Conservation (phyloP, 345 rosid species). For the Zanthoxylum bungeanum region DNA sequence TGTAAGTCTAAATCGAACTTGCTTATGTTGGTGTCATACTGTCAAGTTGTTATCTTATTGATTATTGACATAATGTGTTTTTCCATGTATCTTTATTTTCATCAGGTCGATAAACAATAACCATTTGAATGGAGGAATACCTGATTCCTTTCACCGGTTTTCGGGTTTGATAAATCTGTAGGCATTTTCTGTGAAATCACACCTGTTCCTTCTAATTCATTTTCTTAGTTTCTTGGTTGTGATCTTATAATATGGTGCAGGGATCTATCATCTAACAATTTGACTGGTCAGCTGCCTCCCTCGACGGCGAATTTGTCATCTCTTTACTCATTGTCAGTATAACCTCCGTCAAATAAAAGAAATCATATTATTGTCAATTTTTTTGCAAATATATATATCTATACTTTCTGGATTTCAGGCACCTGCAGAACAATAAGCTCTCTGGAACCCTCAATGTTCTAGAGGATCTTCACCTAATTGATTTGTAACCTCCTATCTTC, state of each 20-base stretch:
- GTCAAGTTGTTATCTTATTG: neutral
- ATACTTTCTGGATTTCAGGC: constrained; percentile 41
- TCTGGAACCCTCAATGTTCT: constrained; percentile 69
- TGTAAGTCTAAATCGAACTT: constrained; percentile 43
- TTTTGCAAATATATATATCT: neutral
- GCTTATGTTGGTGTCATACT: neutral
- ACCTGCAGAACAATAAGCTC: constrained; percentile 79
- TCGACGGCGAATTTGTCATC: constrained; percentile 66
- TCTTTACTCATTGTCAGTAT: constrained; percentile 69
- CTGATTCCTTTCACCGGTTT: constrained; percentile 65
- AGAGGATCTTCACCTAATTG: constrained; percentile 67
- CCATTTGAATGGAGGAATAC: constrained; percentile 60
- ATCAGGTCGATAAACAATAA: constrained; percentile 71
- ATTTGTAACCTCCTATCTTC: constrained; percentile 45
- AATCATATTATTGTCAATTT: neutral
- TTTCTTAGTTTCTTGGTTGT: constrained; percentile 21
- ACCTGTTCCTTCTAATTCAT: neutral
- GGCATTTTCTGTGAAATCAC: constrained; percentile 6
- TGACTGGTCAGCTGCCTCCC: constrained; percentile 69
- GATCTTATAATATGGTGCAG: constrained; percentile 34
- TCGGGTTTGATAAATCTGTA: constrained; percentile 60
- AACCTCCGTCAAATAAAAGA: constrained; percentile 2
- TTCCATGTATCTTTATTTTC: constrained; percentile 12
- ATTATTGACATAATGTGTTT: neutral
- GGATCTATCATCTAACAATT: constrained; percentile 73